Evolutionary conservation across 768 basidiomycete species (phyloP), one percentile per base, ranked within the genome.

Genomic region (Tricholoma matsutake): DNA sequence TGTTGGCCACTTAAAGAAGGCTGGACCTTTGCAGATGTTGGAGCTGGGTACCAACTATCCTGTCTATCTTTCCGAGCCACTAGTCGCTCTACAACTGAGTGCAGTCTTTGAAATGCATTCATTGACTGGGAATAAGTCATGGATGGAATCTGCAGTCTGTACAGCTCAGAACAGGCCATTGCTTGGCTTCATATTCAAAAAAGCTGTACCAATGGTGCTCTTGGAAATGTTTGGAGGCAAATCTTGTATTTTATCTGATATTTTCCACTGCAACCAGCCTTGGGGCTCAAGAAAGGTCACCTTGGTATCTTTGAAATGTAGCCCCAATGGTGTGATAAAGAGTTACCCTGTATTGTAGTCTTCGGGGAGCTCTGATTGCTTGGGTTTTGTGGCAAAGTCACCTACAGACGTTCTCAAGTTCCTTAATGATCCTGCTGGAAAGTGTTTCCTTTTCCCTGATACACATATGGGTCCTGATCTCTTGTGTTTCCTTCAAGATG

Each of bases 41-140:
- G 54, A 61, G 28, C 39, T 43, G 5, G 20, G 54, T 6, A 29
- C 14, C 20, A 57, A 56, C 29, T 59, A 57, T 56, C 60, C 57
- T 10, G 64, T 65, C 10, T 65, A 65, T 58, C 57, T 67, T 56
- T 59, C 57, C 43, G 62, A 67, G 28, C 66, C 66, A 52, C 47
- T 67, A 14, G 58, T 57, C 11, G 60, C 63, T 57, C 57, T 67
- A 13, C 35, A 25, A 56, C 64, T 67, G n/a, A 61, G 62, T 57
- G 53, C 64, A 34, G 35, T 52, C n/a, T 60, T 67, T n/a, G 34
- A 55, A 22, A 0, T 18, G 54, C 54, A 35, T 0, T 9, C 6
- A 8, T 57, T 32, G 60, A 61, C 53, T 32, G 35, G 3, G 41
- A 51, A 54, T 45, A 34, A 55, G 18, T n/a, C 56, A 53, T 64